Percentiles rank a stretch among this genome's conserved stretches.
These are phyloP conservation scores for Brassica balearica DNA, from an alignment of 441 rosid species.

Conservation along the genomic window DNA sequence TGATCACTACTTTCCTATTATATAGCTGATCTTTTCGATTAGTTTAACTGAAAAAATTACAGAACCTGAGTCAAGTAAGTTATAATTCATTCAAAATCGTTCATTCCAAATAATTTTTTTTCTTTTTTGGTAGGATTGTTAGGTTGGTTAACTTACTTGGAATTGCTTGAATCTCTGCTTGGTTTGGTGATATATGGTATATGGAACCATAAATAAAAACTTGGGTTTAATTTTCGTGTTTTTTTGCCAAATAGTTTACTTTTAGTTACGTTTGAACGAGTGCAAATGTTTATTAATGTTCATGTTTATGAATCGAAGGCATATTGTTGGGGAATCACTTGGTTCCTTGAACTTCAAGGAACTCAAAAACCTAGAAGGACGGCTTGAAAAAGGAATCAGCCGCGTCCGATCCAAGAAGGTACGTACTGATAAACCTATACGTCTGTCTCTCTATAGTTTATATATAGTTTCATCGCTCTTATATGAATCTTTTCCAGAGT, in stretches of 20 bases:
- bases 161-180: neutral
- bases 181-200: neutral
- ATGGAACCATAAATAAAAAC: too few species aligned
- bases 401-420: slow-evolving; percentile 8
- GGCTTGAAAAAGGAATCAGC: slow-evolving; percentile 4
- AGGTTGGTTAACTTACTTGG: neutral
- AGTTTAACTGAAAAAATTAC: too few species aligned
- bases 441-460: neutral
- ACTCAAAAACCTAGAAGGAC: neutral
- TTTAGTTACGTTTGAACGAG: neutral
- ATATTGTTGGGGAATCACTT: slow-evolving; percentile 9
- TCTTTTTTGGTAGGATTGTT: neutral
- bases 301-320: neutral
- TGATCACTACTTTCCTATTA: neutral
- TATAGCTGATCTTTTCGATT: neutral
- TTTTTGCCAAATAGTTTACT: too few species aligned
- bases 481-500: neutral
- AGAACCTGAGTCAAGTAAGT: neutral
- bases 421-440: slow-evolving; percentile 25
- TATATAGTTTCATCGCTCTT: neutral
- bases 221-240: too few species aligned
- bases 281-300: neutral
- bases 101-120: neutral
- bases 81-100: neutral
- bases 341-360: slow-evolving; percentile 6